A percentile compares a stretch with the other conserved stretches of the same genome.
These are phyloP conservation scores for Ceratobasidium sp. DNA, from an alignment of 1,284 basidiomycete genomes.

Conservation along the genomic window DNA sequence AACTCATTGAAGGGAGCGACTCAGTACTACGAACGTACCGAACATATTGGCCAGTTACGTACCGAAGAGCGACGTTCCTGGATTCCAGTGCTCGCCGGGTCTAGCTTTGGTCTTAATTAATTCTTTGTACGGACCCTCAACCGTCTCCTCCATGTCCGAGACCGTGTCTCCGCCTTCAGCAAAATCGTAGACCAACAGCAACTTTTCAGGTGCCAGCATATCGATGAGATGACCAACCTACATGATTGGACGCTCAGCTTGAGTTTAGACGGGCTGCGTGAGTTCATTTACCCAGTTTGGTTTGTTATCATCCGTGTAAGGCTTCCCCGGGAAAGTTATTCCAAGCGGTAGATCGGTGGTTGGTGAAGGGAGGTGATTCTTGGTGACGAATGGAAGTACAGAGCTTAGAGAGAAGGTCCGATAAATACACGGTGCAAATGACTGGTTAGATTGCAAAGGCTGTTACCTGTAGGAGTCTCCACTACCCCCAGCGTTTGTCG, in stretches of 20 bases:
- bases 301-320: slow-evolving; percentile 33
- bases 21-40: not conserved
- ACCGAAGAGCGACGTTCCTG: slow-evolving; percentile 41
- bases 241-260: not conserved
- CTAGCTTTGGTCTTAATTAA: not conserved
- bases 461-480: slow-evolving; percentile 39
- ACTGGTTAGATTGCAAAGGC: not conserved
- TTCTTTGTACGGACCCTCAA: slow-evolving; percentile 20
- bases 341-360: slow-evolving; percentile 39
- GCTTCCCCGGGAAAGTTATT: slow-evolving; percentile 37
- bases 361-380: slow-evolving; percentile 2
- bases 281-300: slow-evolving; percentile 19
- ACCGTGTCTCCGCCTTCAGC: slow-evolving; percentile 47
- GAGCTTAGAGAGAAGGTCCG: slow-evolving; percentile 1
- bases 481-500: not conserved
- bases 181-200: slow-evolving; percentile 44
- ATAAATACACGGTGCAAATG: not conserved
- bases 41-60: not conserved
- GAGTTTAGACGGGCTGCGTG: not conserved
- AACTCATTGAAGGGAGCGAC: slow-evolving; percentile 6
- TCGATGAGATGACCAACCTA: slow-evolving; percentile 44
- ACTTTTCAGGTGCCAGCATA: not conserved
- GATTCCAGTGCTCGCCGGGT: slow-evolving; percentile 27
- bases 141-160: slow-evolving; percentile 16
- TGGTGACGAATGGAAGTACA: not conserved